Evolutionary conservation across 129 eudicot species (phyloP).

Genomic region (Flaveria linearis): DNA sequence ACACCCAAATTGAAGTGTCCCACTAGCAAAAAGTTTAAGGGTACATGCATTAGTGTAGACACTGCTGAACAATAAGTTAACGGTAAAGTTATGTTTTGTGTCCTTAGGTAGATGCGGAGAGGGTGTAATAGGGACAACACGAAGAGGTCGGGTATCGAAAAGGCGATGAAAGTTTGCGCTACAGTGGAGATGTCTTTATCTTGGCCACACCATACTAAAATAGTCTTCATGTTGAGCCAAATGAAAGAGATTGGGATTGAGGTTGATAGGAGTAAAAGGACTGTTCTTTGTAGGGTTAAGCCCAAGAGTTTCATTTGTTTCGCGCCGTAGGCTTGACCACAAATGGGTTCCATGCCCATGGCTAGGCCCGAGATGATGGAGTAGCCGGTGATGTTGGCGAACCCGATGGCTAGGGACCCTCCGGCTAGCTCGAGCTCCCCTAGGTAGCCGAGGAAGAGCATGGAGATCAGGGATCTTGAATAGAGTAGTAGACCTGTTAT

Average conservation of each 20-base stretch:
- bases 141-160: constrained; percentile 82
- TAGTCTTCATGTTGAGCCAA: constrained; percentile 81
- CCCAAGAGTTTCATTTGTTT: constrained; percentile 88
- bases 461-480: constrained; percentile 90
- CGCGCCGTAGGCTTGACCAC: constrained; percentile 94
- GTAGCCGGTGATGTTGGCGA: constrained; percentile 93
- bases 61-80: constrained; percentile 68
- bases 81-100: constrained; percentile 77
- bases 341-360: constrained; percentile 98
- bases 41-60: constrained; percentile 70
- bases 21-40: constrained; percentile 63
- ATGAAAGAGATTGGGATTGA: constrained; percentile 72
- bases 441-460: constrained; percentile 86
- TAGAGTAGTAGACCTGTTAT: constrained; percentile 72
- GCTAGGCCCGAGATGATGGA: constrained; percentile 89
- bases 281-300: constrained; percentile 75
- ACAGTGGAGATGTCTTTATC: constrained; percentile 66
- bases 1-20: constrained; percentile 65
- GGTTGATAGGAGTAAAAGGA: constrained; percentile 74
- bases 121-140: constrained; percentile 82
- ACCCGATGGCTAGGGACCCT: constrained; percentile 84
- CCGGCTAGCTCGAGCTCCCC: constrained; percentile 90
- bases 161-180: constrained; percentile 68
- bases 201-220: constrained; percentile 82
- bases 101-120: constrained; percentile 67